These are phyloP conservation scores for Volutella citrinella DNA, from an alignment of 2,329 filamentous ascomycete species.

Conservation along the genomic window DNA sequence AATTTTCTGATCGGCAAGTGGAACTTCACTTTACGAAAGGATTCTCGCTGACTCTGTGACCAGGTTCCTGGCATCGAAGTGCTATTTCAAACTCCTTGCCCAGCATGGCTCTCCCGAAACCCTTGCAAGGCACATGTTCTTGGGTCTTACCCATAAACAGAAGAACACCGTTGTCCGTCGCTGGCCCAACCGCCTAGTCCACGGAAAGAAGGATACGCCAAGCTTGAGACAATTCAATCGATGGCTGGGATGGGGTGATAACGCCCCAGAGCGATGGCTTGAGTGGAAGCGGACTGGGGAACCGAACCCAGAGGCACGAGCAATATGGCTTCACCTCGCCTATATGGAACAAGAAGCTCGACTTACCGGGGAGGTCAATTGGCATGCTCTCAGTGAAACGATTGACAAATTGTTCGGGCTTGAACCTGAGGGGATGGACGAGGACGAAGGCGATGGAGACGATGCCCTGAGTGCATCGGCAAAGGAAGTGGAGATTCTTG, in stretches of 20 bases:
- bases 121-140: no score
- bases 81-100: background rate
- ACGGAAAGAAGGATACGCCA: conserved; percentile 8
- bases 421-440: background rate
- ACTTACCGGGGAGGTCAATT: background rate
- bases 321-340: background rate
- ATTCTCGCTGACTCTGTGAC: no score
- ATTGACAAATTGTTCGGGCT: background rate
- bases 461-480: no score
- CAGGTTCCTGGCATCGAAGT: no score
- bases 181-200: conserved; percentile 22
- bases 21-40: no score
- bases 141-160: conserved; percentile 14
- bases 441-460: background rate
- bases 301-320: background rate
- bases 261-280: conserved; percentile 21
- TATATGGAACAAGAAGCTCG: background rate
- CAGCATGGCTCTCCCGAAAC: no score
- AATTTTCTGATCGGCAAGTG: conserved; percentile 18
- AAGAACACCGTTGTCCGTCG: conserved; percentile 19
- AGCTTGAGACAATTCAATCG: conserved; percentile 17
- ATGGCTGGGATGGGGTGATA: conserved; percentile 20
- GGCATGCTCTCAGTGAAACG: background rate
- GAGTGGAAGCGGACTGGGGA: conserved; percentile 24
- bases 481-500: no score